Percentiles rank a stretch among this genome's conserved stretches.
Conservation (phyloP, 1,284 basidiomycete genomes). For the Irpex sp. region DNA sequence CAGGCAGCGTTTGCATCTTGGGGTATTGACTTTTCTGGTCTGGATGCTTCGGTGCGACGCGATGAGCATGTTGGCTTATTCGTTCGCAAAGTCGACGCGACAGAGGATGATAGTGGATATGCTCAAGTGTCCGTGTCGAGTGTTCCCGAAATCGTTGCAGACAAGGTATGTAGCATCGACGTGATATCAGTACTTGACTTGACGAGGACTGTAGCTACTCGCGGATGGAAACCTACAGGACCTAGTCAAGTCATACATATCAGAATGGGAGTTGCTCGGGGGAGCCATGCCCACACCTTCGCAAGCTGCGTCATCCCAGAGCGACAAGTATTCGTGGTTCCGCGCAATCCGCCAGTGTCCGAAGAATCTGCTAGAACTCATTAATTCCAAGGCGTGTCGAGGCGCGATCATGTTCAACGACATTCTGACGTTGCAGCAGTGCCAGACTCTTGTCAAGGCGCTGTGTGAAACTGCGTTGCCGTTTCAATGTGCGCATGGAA, state of each 20-base stretch:
- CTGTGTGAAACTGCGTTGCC: conserved; percentile 76
- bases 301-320: not conserved
- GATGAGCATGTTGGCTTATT: conserved; percentile 18
- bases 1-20: conserved; percentile 58
- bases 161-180: conserved; percentile 51
- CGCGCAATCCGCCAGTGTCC: conserved; percentile 78
- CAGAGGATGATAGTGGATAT: conserved; percentile 38
- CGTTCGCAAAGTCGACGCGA: conserved; percentile 18
- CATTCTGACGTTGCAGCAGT: conserved; percentile 62
- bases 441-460: conserved; percentile 61
- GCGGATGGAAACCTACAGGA: conserved; percentile 61
- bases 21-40: conserved; percentile 58
- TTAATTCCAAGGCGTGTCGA: conserved; percentile 92
- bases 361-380: conserved; percentile 69
- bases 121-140: conserved; percentile 53
- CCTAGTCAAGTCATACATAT: conserved; percentile 64
- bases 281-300: not conserved
- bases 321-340: conserved; percentile 47
- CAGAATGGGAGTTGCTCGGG: conserved; percentile 35
- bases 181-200: not conserved
- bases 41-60: not conserved
- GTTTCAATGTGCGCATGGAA: conserved; percentile 93
- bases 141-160: conserved; percentile 62
- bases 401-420: conserved; percentile 99
- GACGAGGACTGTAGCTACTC: conserved; percentile 44